Evolutionary conservation across 2,329 filamentous ascomycete genomes (phyloP).

Genomic region (Apiospora saccharicola): DNA sequence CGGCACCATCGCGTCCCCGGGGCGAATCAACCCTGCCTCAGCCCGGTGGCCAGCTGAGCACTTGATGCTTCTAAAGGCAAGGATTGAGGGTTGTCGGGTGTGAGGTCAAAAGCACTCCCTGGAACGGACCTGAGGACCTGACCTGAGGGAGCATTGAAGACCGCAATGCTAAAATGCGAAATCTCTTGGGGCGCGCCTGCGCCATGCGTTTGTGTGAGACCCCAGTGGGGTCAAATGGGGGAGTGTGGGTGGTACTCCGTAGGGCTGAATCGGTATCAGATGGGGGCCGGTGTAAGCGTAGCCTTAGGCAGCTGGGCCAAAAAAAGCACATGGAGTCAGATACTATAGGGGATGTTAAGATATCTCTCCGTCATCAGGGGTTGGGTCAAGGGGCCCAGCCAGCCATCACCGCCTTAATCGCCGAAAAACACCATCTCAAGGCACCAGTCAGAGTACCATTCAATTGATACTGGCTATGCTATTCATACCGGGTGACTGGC

Average conservation of each 20-base stretch:
- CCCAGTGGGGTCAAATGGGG: background rate
- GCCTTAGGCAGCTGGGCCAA: background rate
- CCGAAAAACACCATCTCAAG: background rate
- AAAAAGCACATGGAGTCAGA: background rate
- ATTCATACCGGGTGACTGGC: background rate
- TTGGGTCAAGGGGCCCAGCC: background rate
- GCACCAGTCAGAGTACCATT: background rate
- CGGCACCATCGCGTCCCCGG: too few species aligned
- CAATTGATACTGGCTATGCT: background rate
- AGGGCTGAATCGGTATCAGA: constrained; percentile 4
- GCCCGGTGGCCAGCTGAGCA: background rate
- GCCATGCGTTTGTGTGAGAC: background rate
- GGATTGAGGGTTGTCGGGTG: background rate
- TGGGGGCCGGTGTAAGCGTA: background rate
- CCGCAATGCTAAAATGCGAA: background rate
- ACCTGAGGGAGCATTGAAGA: background rate
- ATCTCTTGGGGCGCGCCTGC: background rate
- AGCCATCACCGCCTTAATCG: background rate
- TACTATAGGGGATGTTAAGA: background rate
- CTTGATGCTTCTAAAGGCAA: background rate
- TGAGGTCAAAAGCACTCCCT: background rate
- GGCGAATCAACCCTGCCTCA: background rate
- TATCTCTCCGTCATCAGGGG: background rate
- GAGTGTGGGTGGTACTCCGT: background rate
- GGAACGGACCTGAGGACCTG: too few species aligned